Conservation (phyloP, 257 asterid genomes). For the Mitragyna speciosa region DNA sequence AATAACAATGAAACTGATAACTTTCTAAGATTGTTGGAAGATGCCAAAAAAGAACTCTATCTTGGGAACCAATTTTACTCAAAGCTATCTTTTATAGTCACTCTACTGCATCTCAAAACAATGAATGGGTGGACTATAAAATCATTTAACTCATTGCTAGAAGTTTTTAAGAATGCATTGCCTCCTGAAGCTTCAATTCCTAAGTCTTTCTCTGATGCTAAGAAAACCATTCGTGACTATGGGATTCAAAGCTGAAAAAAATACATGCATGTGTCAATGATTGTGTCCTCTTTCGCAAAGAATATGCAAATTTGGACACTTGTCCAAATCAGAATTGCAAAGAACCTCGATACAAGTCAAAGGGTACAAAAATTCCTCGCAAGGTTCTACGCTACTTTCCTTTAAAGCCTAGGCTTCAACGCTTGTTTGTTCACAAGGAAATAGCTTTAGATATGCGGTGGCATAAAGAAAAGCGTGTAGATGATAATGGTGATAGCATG, state of each 20-base stretch:
- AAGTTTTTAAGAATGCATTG: conserved; percentile 2
- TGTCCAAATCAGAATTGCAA: neutral
- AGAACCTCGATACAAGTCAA: neutral
- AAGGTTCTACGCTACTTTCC: neutral
- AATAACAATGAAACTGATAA: neutral
- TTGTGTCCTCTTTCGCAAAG: neutral
- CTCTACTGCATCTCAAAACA: conserved; percentile 1
- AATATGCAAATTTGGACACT: neutral
- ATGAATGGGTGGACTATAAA: conserved; percentile 7
- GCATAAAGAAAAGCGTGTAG: neutral
- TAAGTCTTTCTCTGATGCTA: conserved; percentile 7
- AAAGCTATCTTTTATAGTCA: neutral
- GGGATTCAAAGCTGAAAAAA: conserved; percentile 4
- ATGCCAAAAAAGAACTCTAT: neutral
- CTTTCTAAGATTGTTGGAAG: neutral
- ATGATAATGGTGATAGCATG: neutral
- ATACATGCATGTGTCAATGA: conserved; percentile 11
- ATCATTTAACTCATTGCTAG: conserved; percentile 8
- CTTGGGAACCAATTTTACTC: neutral
- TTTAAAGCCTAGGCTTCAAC: neutral
- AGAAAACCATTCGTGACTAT: conserved; percentile 5
- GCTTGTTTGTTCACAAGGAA: neutral
- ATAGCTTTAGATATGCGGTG: neutral
- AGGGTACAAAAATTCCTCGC: neutral
- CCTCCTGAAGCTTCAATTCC: neutral